Conservation (phyloP, 1,284 basidiomycete species). For the Sporisorium reilianum region DNA sequence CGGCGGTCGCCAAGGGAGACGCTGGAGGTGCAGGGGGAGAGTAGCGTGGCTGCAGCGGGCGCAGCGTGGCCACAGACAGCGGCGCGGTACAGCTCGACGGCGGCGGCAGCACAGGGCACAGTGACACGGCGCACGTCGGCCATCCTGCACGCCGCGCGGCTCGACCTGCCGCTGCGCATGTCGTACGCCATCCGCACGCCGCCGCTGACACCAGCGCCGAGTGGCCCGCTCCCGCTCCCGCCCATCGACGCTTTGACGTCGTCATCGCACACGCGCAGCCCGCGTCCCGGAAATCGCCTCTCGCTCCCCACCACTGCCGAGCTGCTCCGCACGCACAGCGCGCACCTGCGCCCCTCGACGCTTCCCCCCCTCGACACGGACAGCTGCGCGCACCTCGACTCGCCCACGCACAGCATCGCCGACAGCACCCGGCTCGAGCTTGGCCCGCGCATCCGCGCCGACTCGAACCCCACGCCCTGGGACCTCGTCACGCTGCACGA, state of each 20-base stretch:
- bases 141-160: not conserved
- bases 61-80: constrained; percentile 9
- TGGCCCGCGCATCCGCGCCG: constrained; percentile 6
- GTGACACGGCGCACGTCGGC: not conserved
- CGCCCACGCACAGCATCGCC: not conserved
- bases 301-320: not conserved
- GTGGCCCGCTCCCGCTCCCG: constrained; percentile 15
- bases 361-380: not conserved
- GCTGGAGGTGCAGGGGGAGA: not conserved
- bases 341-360: not conserved
- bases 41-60: too few species aligned
- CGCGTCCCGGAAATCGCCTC: not conserved
- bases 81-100: not conserved
- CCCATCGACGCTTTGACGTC: constrained; percentile 10
- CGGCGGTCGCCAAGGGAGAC: constrained; percentile 2
- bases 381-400: not conserved
- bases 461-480: constrained; percentile 2
- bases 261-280: too few species aligned
- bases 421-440: not conserved
- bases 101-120: not conserved
- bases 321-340: not conserved
- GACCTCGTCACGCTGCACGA: constrained; percentile 17
- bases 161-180: not conserved
- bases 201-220: constrained; percentile 21
- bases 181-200: not conserved